Evolutionary conservation across 495 filamentous ascomycete species (phyloP).

Genomic region (Trichoderma reesei): DNA sequence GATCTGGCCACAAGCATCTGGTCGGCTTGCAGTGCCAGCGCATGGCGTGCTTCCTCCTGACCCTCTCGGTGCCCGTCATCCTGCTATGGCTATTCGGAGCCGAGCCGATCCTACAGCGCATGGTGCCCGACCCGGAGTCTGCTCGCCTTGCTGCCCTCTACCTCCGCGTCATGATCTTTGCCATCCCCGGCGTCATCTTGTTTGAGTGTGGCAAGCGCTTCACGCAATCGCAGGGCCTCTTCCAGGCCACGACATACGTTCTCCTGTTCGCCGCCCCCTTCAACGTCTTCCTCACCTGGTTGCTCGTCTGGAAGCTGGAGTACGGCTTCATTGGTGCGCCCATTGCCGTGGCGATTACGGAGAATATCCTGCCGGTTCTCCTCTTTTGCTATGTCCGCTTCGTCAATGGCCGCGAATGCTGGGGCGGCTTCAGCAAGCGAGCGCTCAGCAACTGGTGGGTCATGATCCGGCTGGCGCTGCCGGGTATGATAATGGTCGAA

Average conservation of each 20-base stretch:
- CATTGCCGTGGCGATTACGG: slow-evolving; percentile 42
- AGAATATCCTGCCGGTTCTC: slow-evolving; percentile 41
- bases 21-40: slow-evolving; percentile 65
- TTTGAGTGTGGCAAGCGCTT: slow-evolving; percentile 69
- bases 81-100: slow-evolving; percentile 51
- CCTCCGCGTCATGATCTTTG: slow-evolving; percentile 53
- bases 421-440: slow-evolving; percentile 42
- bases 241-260: slow-evolving; percentile 56
- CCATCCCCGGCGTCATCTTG: slow-evolving; percentile 58
- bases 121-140: slow-evolving; percentile 53
- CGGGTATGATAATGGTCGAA: slow-evolving; percentile 46
- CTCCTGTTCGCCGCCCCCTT: slow-evolving; percentile 60
- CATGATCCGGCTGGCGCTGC: slow-evolving; percentile 48
- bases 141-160: slow-evolving; percentile 57
- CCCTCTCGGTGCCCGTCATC: slow-evolving; percentile 55
- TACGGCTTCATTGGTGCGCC: slow-evolving; percentile 53
- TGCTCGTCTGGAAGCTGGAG: slow-evolving; percentile 55
- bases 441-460: slow-evolving; percentile 45
- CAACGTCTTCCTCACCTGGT: slow-evolving; percentile 65
- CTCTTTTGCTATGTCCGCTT: slow-evolving; percentile 44
- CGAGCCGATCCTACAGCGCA: slow-evolving; percentile 46
- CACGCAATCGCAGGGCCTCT: slow-evolving; percentile 64
- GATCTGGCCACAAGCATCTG: slow-evolving; percentile 55
- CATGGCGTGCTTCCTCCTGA: slow-evolving; percentile 58
- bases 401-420: slow-evolving; percentile 41